phyloP scores from a whole-genome alignment of 495 filamentous ascomycete species.

The Astrocystis sublimbata region DNA sequence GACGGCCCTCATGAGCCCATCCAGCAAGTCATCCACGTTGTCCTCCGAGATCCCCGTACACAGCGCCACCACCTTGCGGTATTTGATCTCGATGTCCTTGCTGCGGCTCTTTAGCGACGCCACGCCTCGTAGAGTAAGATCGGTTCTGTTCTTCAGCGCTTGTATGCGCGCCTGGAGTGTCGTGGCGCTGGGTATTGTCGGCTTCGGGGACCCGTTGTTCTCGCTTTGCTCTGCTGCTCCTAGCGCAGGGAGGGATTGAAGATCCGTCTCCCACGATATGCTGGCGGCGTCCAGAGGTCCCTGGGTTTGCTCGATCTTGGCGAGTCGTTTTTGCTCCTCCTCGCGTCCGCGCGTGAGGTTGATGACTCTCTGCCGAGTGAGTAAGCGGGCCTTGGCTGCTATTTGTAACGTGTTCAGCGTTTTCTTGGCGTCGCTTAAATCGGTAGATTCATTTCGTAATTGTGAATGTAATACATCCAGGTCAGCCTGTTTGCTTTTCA shows the following conservation, averaged over 20 bases:
- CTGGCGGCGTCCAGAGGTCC: constrained; percentile 35
- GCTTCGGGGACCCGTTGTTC: constrained; percentile 19
- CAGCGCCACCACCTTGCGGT: constrained; percentile 67
- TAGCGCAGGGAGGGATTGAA: constrained; percentile 20
- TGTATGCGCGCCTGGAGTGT: constrained; percentile 47
- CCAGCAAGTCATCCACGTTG: constrained; percentile 64
- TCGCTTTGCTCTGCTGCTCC: constrained; percentile 11
- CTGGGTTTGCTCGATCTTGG: constrained; percentile 41
- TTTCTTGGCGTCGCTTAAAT: constrained; percentile 72
- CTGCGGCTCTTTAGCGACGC: constrained; percentile 58
- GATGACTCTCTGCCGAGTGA: constrained; percentile 44
- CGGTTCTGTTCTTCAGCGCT: constrained; percentile 55
- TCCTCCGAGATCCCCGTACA: constrained; percentile 66
- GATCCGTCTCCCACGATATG: constrained; percentile 42
- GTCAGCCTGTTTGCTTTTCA: constrained; percentile 76
- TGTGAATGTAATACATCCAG: constrained; percentile 75
- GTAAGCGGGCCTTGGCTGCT: constrained; percentile 49
- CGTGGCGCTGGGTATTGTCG: constrained; percentile 41
- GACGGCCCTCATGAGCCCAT: constrained; percentile 64
- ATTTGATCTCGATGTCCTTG: constrained; percentile 67
- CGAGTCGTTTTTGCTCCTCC: constrained; percentile 48
- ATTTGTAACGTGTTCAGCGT: constrained; percentile 65
- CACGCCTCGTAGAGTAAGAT: constrained; percentile 59
- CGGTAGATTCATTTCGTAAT: constrained; percentile 76
- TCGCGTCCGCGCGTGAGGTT: constrained; percentile 52